These are phyloP conservation scores for Laetiporus sulphureus DNA, from an alignment of 1,284 basidiomycete species.

Conservation along the genomic window DNA sequence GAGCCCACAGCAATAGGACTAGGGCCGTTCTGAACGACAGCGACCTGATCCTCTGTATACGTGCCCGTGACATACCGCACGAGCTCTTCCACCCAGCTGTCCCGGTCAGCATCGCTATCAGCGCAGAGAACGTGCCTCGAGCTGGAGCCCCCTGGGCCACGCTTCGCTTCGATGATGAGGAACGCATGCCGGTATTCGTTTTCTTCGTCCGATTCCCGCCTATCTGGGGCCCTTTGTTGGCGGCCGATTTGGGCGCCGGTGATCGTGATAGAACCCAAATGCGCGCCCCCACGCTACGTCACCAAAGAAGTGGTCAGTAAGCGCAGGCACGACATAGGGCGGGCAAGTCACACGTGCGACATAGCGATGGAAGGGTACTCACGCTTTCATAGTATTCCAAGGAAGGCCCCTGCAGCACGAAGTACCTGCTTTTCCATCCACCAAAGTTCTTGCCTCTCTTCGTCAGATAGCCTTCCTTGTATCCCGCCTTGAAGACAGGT, in stretches of 20 bases:
- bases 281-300: conserved; percentile 77
- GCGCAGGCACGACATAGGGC: conserved; percentile 7
- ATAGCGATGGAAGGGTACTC: conserved; percentile 30
- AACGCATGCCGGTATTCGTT: conserved; percentile 96
- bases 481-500: conserved; percentile 72
- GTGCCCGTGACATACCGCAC: conserved; percentile 75
- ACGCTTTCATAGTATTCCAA: conserved; percentile 95
- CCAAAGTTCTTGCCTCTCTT: conserved; percentile 97
- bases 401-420: conserved; percentile 81
- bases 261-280: conserved; percentile 85
- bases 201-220: conserved; percentile 63
- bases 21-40: conserved; percentile 15
- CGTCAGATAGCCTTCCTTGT: conserved; percentile 94
- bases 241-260: conserved; percentile 84
- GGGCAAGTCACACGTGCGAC: conserved; percentile 2
- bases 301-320: conserved; percentile 13
- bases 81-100: conserved; percentile 92
- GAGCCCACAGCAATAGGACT: conserved; percentile 23
- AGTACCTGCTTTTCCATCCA: conserved; percentile 94
- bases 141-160: conserved; percentile 61
- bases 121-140: conserved; percentile 92
- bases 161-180: conserved; percentile 86
- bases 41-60: conserved; percentile 55
- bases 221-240: conserved; percentile 46
- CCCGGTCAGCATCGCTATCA: conserved; percentile 89